Conservation (phyloP, 176 grass and related monocot genomes). For the Zizania latifolia region DNA sequence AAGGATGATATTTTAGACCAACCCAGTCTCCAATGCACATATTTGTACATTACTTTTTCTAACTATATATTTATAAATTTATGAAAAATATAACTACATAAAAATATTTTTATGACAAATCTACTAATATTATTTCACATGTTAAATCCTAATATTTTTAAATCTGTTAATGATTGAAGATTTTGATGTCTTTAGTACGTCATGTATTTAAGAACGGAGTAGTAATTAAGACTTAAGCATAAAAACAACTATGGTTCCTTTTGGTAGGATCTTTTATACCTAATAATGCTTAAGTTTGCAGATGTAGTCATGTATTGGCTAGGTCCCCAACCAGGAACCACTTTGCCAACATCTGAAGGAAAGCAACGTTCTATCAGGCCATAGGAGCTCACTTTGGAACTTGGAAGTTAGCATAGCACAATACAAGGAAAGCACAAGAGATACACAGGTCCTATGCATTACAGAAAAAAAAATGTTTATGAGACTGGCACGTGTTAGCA, state of each 20-base stretch:
- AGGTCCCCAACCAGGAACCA: constrained; percentile 19
- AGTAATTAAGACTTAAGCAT: not conserved
- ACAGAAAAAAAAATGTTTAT: not conserved
- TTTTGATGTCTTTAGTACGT: too few relatives aligned
- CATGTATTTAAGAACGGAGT: too few relatives aligned
- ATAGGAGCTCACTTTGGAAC: constrained; percentile 10
- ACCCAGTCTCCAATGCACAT: too few relatives aligned
- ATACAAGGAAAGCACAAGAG: constrained; percentile 11
- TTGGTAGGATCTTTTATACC: not conserved
- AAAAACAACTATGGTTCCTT: not conserved
- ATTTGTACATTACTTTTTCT: too few relatives aligned
- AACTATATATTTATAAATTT: too few relatives aligned
- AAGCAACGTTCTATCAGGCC: constrained; percentile 13
- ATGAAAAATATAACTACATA: too few relatives aligned
- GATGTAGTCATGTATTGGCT: not conserved
- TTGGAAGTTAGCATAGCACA: not conserved
- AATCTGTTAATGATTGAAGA: too few relatives aligned
- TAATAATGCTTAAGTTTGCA: not conserved
- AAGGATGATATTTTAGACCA: too few relatives aligned
- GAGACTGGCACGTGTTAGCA: constrained; percentile 9
- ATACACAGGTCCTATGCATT: not conserved
- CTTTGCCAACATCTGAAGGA: constrained; percentile 14
- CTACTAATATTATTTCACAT: too few relatives aligned
- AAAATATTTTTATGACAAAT: too few relatives aligned
- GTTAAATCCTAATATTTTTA: too few relatives aligned